Evolutionary conservation across 2,329 filamentous ascomycete species (phyloP).

Genomic region (Alternaria solani): DNA sequence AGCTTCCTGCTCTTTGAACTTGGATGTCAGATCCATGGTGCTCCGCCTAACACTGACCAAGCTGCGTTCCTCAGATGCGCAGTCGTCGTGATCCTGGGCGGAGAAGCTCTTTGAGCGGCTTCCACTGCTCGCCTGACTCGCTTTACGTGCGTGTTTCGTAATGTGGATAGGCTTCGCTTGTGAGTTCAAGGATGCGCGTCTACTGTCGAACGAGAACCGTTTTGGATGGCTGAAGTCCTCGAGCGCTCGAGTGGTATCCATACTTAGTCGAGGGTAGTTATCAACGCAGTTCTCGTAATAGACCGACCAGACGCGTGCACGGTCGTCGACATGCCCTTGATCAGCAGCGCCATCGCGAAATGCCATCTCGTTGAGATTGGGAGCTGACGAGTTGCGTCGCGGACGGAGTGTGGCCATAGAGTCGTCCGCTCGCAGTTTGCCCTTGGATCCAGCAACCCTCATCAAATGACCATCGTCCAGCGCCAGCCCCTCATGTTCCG

Average conservation of each 20-base stretch:
- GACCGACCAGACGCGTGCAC: slow-evolving; percentile 44
- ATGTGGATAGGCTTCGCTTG: slow-evolving; percentile 23
- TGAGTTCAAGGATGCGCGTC: slow-evolving; percentile 22
- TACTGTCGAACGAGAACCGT: slow-evolving; percentile 33
- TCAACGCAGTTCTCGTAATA: slow-evolving; percentile 49
- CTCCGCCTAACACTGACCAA: slow-evolving; percentile 50
- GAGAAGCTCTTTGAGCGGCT: slow-evolving; percentile 31
- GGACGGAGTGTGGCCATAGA: slow-evolving; percentile 39
- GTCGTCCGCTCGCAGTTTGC: slow-evolving; percentile 25
- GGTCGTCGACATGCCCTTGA: slow-evolving; percentile 21
- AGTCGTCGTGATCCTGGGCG: slow-evolving; percentile 23
- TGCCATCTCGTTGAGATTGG: slow-evolving; percentile 22
- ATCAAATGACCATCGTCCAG: neutral
- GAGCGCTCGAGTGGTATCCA: slow-evolving; percentile 20
- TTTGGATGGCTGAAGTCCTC: slow-evolving; percentile 26
- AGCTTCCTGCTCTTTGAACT: slow-evolving; percentile 48
- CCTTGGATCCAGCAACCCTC: slow-evolving; percentile 17
- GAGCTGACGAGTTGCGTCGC: slow-evolving; percentile 33
- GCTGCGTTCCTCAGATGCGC: slow-evolving; percentile 33
- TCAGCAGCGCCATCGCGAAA: slow-evolving; percentile 23
- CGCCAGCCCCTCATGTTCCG: neutral
- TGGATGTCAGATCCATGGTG: slow-evolving; percentile 52
- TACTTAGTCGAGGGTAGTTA: slow-evolving; percentile 36
- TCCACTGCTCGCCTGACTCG: slow-evolving; percentile 28
- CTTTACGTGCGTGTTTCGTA: slow-evolving; percentile 29